Evolutionary conservation across 2,329 filamentous ascomycete species (phyloP), one percentile per base, ranked within the genome.

Genomic region (Clarireedia paspali): DNA sequence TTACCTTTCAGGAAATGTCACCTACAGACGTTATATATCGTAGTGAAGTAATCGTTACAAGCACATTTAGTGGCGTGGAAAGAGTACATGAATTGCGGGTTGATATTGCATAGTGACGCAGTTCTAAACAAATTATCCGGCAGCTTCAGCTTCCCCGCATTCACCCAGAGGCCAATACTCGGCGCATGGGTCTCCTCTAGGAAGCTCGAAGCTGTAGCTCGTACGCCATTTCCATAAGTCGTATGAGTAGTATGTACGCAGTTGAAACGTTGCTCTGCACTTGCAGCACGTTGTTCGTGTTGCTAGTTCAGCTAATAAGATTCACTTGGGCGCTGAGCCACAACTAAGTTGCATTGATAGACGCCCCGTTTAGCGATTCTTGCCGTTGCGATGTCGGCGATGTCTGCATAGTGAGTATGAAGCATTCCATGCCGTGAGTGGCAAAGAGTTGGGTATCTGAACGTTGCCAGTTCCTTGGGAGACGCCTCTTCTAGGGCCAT

Each of bases 191-290:
- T 20, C 15, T 4, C 38, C 38, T 7, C 20, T 39, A 17, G 10
- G 14, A 4, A 44, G 20, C 26, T 10, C 26, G 4, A 7, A 39
- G 24, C 42, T n/a, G 17, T 6, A 44, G 24, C 42, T 14, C 38
- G 6, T 6, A 50, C 17, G 36, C 36, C 30, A 38, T 23, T 50
- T 40, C 26, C 15, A 26, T 46, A 5, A 4, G 17, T 24, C 39
- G 6, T 47, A 24, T 39, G 23, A 20, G 5, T 2, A 17, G 14
- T 36, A 17, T 53, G 27, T 26, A 20, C 17, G 34, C n/a, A 23
- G 36, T 30, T 56, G 54, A 34, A 56, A 56, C 49, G 54, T 56
- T 56, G 50, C 54, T 38, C 49, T 30, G 34, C n/a, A 30, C 34
- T 17, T 54, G 45, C 52, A 54, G 44, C 20, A 40, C 30, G 7